Evolutionary conservation across 768 basidiomycete genomes (phyloP), one percentile per base, ranked within the genome.

Genomic region (Mrakia frigida): DNA sequence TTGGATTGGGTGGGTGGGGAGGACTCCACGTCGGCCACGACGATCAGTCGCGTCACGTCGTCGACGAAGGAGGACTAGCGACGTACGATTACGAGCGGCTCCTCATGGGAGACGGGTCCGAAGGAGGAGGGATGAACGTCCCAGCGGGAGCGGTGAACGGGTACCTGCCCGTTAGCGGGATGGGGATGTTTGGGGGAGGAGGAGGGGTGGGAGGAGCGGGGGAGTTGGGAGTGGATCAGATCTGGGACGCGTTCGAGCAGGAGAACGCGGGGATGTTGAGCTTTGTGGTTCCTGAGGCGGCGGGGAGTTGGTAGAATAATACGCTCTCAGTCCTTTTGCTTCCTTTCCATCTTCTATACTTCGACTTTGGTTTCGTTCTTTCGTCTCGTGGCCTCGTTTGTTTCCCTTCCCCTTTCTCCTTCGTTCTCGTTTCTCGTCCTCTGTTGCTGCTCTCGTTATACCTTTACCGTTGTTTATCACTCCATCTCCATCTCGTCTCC

Each of bases 401-500:
- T n/a, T n/a, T n/a, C n/a, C n/a, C n/a, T n/a, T n/a, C 68, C 43
- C 39, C 6, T 31, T 25, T 46, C 43, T 46, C 43, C 3, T 53
- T 53, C 52, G 41, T 43, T 28, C 28, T 52, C 43, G 41, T 43
- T 25, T 52, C 52, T 46, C 31, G 46, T 46, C 21, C 28, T 70
- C 31, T 53, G 35, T 28, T 50, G 28, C 53, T 52, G 13, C n/a
- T 56, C 56, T 28, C 56, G 56, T 9, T 9, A 46, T 65, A 39
- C 11, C 33, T 16, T 65, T 65, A 31, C 16, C n/a, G n/a, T n/a
- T 52, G 9, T 50, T 28, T 71, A 50, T 33, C 31, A 50, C 50
- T 21, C 52, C 23, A 60, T 46, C 59, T 46, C 39, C 61, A 33
- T 73, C 52, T 74, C 56, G 73, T 74, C 25, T 74, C n/a, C 35